Evolutionary conservation across 352 stramenopile species (phyloP).

Genomic region (Pythium phragmitis): DNA sequence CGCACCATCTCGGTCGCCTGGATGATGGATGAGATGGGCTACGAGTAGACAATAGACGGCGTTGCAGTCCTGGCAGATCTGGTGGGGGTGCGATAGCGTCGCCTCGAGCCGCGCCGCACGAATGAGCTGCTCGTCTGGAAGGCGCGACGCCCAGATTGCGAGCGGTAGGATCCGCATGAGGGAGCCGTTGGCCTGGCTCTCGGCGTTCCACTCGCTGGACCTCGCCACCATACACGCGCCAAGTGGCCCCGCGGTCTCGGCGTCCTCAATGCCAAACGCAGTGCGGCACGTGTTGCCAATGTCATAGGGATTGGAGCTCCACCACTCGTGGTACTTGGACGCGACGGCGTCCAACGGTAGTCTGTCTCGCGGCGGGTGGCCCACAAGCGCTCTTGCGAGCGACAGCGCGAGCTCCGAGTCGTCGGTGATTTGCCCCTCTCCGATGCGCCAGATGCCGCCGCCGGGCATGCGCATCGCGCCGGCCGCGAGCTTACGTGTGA

Average conservation of each 20-base stretch:
- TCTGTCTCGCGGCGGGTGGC: slow-evolving; percentile 24
- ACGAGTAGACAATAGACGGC: slow-evolving; percentile 56
- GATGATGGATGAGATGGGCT: slow-evolving; percentile 40
- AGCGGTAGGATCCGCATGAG: slow-evolving; percentile 55
- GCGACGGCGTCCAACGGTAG: slow-evolving; percentile 46
- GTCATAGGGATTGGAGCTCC: slow-evolving; percentile 41
- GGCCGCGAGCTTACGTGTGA: slow-evolving; percentile 28
- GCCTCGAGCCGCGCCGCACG: slow-evolving; percentile 37
- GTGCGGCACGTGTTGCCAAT: slow-evolving; percentile 52
- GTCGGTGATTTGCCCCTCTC: slow-evolving; percentile 56
- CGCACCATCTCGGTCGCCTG: slow-evolving; percentile 36
- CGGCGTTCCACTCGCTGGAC: slow-evolving; percentile 23
- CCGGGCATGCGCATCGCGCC: slow-evolving; percentile 50
- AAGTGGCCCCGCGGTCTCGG: background rate
- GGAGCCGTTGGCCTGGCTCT: slow-evolving; percentile 52
- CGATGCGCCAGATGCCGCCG: slow-evolving; percentile 38
- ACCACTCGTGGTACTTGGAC: slow-evolving; percentile 39
- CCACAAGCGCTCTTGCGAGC: slow-evolving; percentile 36
- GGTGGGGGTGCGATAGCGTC: slow-evolving; percentile 47
- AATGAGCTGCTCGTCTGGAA: slow-evolving; percentile 33
- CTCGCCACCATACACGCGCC: slow-evolving; percentile 32
- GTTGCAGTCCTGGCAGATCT: slow-evolving; percentile 60
- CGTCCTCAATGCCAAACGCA: background rate
- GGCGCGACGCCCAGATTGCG: slow-evolving; percentile 36
- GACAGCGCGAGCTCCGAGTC: slow-evolving; percentile 60